phyloP scores from a whole-genome alignment of 495 filamentous ascomycete species.

The Clohesyomyces aquaticus region DNA sequence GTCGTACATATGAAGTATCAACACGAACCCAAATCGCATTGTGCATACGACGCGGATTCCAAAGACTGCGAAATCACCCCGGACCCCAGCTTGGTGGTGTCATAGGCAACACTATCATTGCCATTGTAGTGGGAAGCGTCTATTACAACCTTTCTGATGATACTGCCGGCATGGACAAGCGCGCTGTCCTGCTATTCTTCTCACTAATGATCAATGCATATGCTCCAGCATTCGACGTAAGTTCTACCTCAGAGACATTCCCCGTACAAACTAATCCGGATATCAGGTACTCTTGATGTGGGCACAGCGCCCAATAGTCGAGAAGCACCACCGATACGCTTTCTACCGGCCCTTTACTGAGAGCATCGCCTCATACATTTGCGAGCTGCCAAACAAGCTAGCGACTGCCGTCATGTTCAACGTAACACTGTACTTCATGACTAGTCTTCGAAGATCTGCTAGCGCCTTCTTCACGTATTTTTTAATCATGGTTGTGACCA shows the following conservation, averaged over 20 bases:
- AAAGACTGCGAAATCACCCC: background rate
- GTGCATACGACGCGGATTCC: slow-evolving; percentile 3
- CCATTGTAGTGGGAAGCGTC: slow-evolving; percentile 15
- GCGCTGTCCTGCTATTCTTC: slow-evolving; percentile 21
- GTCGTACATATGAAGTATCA: slow-evolving; percentile 5
- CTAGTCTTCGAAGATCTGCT: slow-evolving; percentile 19
- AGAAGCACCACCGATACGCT: slow-evolving; percentile 29
- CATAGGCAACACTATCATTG: slow-evolving; percentile 19
- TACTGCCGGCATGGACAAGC: slow-evolving; percentile 10
- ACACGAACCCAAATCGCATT: slow-evolving; percentile 4
- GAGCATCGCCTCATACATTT: slow-evolving; percentile 5
- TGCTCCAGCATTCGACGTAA: slow-evolving; percentile 19
- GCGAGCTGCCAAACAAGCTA: slow-evolving; percentile 21
- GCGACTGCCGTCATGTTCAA: slow-evolving; percentile 18
- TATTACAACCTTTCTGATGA: slow-evolving; percentile 16
- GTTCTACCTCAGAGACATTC: background rate
- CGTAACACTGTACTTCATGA: slow-evolving; percentile 21
- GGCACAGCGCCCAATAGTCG: slow-evolving; percentile 22
- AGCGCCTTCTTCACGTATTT: slow-evolving; percentile 16
- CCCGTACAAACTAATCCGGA: background rate
- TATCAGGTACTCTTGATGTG: slow-evolving; percentile 20
- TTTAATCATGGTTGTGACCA: slow-evolving; percentile 6
- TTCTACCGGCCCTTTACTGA: slow-evolving; percentile 19
- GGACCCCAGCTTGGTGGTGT: background rate
- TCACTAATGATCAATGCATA: slow-evolving; percentile 16